Percentiles rank a stretch among this genome's conserved stretches.
phyloP scores from a whole-genome alignment of 768 basidiomycete species.

The Megacollybia marginata region DNA sequence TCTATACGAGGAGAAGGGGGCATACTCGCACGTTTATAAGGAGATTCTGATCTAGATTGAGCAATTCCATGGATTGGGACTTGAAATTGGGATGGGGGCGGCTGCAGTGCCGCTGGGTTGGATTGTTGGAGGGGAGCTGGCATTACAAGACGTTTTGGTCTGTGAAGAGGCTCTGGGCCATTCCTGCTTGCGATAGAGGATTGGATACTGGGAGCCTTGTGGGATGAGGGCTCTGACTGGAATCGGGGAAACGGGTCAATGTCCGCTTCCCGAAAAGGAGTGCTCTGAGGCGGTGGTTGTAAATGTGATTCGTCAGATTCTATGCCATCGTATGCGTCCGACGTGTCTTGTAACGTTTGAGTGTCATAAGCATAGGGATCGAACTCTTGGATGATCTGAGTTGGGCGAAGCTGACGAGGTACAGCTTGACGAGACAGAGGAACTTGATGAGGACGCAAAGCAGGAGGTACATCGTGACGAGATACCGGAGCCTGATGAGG shows the following conservation, averaged over 20 bases:
- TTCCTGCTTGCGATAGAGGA: conserved; percentile 2
- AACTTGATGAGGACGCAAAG: no score
- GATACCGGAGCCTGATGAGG: no score
- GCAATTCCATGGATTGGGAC: neutral
- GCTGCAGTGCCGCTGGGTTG: conserved; percentile 6
- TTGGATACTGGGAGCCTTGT: conserved; percentile 2
- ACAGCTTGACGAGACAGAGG: no score
- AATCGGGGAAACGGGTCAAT: neutral
- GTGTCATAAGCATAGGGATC: neutral
- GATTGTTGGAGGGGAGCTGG: conserved; percentile 53
- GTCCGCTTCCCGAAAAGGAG: neutral
- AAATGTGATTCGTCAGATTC: neutral
- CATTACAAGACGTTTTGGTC: conserved; percentile 69
- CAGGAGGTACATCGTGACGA: no score
- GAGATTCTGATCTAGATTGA: neutral
- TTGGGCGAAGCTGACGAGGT: no score
- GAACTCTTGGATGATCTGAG: neutral
- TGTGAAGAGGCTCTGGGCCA: conserved; percentile 22
- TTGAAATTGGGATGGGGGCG: conserved; percentile 9
- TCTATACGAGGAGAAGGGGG: neutral
- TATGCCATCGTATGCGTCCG: neutral
- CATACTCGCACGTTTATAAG: neutral
- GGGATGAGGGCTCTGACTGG: neutral
- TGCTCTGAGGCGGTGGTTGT: neutral
- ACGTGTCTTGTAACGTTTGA: neutral